phyloP scores from a whole-genome alignment of 179 eudicot species.

The Beta macrorhiza region DNA sequence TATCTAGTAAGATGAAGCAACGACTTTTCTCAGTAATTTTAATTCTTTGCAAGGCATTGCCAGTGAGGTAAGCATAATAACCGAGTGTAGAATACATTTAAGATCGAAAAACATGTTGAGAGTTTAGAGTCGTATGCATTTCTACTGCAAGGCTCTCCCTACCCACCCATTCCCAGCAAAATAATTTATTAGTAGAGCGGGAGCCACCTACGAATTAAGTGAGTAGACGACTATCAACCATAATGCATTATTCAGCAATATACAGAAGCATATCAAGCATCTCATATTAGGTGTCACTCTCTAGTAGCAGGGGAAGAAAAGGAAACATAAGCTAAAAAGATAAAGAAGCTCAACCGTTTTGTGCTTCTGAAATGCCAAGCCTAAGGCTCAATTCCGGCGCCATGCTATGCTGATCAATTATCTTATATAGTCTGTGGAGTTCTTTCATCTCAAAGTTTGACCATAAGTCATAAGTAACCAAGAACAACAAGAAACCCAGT shows the following conservation, averaged over 20 bases:
- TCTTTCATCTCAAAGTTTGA: conserved; percentile 31
- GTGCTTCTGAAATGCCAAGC: conserved; percentile 25
- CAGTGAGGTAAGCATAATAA: not conserved
- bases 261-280: not conserved
- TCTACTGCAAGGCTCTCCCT: not conserved
- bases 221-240: not conserved
- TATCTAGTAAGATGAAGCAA: not conserved
- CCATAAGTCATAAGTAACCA: conserved; percentile 34
- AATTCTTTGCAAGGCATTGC: not conserved
- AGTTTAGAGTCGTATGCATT: not conserved
- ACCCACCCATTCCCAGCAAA: not conserved
- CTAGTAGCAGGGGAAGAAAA: not conserved
- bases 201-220: not conserved
- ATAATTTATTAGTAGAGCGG: not conserved
- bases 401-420: conserved; percentile 17
- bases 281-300: not conserved
- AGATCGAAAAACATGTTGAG: not conserved
- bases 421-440: conserved; percentile 25
- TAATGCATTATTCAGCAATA: not conserved
- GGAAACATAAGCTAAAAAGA: not conserved
- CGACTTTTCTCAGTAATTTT: not conserved
- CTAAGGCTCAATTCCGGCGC: conserved; percentile 25
- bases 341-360: not conserved
- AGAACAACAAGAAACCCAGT: conserved; percentile 39
- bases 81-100: not conserved